Conservation (phyloP, 495 filamentous ascomycete species). For the Talaromyces nanjingensis region DNA sequence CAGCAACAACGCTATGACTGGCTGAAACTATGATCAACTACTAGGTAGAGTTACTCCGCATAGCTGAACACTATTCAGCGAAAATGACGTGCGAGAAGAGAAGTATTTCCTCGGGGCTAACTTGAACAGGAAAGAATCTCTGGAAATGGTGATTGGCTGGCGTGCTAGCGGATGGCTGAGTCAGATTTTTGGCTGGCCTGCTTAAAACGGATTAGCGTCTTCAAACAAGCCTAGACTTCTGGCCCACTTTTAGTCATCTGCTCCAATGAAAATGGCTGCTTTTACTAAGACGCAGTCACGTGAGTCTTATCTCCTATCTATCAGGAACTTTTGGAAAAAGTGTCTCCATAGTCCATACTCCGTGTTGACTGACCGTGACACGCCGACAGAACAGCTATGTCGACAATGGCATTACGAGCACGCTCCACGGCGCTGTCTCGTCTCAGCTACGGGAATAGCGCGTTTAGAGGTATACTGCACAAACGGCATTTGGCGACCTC, state of each 20-base stretch:
- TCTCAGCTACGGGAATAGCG: conserved; percentile 22
- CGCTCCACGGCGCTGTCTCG: conserved; percentile 24
- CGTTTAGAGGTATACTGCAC: conserved; percentile 12
- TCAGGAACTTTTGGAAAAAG: not conserved
- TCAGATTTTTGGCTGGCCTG: not conserved
- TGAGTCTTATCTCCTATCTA: not conserved
- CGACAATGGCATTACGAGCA: conserved; percentile 30
- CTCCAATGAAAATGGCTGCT: not conserved
- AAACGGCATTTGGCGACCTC: conserved; percentile 41
- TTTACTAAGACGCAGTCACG: not conserved
- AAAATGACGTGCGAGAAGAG: not conserved
- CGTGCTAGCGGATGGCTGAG: too few relatives aligned
- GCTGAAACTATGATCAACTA: not conserved
- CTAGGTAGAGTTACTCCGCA: too few relatives aligned
- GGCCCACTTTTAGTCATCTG: not conserved
- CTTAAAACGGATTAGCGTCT: not conserved
- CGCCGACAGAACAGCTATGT: not conserved
- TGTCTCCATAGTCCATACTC: not conserved
- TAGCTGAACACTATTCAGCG: too few relatives aligned
- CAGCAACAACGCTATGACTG: not conserved
- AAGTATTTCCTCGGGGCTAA: not conserved
- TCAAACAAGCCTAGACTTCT: not conserved
- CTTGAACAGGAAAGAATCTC: not conserved
- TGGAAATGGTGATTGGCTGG: not conserved
- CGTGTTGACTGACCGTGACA: not conserved